Base-by-base conservation (phyloP, 2,329 filamentous ascomycete species). In the Colletotrichum neosansevieriae region DNA sequence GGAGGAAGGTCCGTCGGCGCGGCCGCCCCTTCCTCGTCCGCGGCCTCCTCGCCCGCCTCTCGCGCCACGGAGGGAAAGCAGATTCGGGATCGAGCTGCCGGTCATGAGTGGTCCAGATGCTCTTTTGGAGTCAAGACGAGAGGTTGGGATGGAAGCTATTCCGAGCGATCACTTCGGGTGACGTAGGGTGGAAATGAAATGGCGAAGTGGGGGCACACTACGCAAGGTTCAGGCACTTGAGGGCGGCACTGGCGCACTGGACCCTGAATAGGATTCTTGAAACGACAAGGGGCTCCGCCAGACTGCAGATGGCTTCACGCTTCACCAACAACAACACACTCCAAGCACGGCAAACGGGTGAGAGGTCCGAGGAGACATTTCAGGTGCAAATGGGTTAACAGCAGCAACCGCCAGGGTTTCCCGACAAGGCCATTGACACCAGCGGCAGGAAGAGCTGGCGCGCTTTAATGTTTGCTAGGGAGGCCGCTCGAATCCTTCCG, bases 11-110 rank as follows among this genome's bases (percentile, higher is more conserved):
- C 75, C 74, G 40, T 40, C 47, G 56, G 40, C 54, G 7, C 36
- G 53, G 60, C 75, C 78, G 60, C 75, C 78, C 70, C 76, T 79
- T 51, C 81, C 82, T 60, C 75, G 69, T 2, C 74, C 75, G 61
- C 76, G 73, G n/a, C 74, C 71, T 61, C 72, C 74, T 80, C 80
- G 32, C 80, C 84, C 74, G 81, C 82, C 84, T 77, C 75, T 59
- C 32, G 59, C 44, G 73, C 84, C 75, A 76, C 86, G 76, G 81
- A 84, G 84, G 76, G 76, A 92, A 76, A 82, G 88, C 38, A 97
- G 86, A 75, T 97, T 95, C 2, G 94, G 94, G 51, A 97, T 97
- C 24, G 90, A 87, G 45, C 89, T 82, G 34, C 90, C 87, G 53
- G 92, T 87, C 92, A 94, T 94, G 67, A 68, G 24, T 36, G 24